Base-by-base conservation (phyloP, 1,139 yeast species). In the Kodamaea plutei region DNA sequence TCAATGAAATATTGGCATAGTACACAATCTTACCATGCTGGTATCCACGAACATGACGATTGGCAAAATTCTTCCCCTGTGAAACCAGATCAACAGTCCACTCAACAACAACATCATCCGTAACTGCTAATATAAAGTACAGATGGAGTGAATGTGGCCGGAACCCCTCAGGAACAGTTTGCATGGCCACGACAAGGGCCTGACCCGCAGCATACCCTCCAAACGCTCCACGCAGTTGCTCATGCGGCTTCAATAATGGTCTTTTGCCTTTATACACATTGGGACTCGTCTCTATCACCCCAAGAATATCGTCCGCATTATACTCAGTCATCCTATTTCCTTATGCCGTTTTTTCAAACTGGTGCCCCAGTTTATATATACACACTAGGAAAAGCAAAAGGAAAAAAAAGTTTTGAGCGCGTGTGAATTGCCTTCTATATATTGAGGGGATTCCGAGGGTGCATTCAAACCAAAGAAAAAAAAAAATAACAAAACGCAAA, bases 61-160 rank as follows among this genome's bases (percentile, higher is more conserved):
- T 79, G 28, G 70, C 62, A 48, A 78, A 83, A 38, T 44, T 78
- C 37, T 71, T 74, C 3, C 93, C 93, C 36, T 73, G 55, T 27
- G 65, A 59, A n/a, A 59, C 52, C 20, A 36, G 23, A 19, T 45
- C 48, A 7, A 48, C 51, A 16, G 36, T 36, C 58, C 58, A 52
- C 9, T 36, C 41, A 13, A 52, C 30, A 2, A 45, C 44, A 3
- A 7, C 22, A 10, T 28, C 16, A 23, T 44, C 54, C 10, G 29
- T 23, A n/a, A 42, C 45, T 3, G 68, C 62, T 30, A 57, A 55
- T 10, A 64, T 49, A 39, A 65, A 66, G 41, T 56, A 61, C 6
- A 69, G 61, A 37, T 67, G 73, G 30, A 66, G 50, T 5, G 70
- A 63, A 35, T 66, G 69, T 4, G 73, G 73, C 4, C 50, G 50